Percentiles rank a stretch among this genome's conserved stretches.
Evolutionary conservation across 2,329 filamentous ascomycete species (phyloP).

Genomic region (Sordariomycetes sp.): DNA sequence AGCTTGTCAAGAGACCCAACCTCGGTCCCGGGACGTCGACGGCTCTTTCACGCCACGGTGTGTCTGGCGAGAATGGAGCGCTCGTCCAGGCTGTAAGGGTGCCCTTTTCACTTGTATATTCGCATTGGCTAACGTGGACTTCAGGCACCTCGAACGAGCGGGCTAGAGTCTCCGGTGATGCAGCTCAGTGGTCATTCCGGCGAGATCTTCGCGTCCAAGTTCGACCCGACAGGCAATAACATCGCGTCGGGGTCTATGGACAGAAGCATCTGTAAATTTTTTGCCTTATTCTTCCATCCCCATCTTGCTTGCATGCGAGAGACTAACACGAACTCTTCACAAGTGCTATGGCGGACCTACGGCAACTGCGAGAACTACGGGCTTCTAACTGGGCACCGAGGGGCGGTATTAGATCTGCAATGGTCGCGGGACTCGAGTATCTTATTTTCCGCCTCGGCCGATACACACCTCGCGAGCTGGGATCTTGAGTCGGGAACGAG

Average conservation of each 20-base stretch:
- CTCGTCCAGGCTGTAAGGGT: slow-evolving; percentile 36
- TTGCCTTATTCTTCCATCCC: background rate
- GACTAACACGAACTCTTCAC: slow-evolving; percentile 7
- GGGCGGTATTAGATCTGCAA: slow-evolving; percentile 81
- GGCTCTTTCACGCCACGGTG: slow-evolving; percentile 36
- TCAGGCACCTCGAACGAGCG: slow-evolving; percentile 62
- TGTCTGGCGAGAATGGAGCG: slow-evolving; percentile 26
- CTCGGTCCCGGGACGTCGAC: slow-evolving; percentile 29
- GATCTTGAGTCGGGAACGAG: slow-evolving; percentile 83
- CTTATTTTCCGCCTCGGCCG: slow-evolving; percentile 84
- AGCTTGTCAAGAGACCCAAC: slow-evolving; percentile 86
- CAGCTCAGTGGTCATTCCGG: slow-evolving; percentile 72
- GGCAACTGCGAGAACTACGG: slow-evolving; percentile 94
- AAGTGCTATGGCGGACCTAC: slow-evolving; percentile 93
- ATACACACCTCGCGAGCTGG: slow-evolving; percentile 90
- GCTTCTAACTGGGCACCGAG: slow-evolving; percentile 74
- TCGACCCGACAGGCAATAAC: slow-evolving; percentile 75
- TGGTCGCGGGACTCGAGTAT: slow-evolving; percentile 93
- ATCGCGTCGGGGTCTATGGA: slow-evolving; percentile 97
- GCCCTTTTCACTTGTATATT: no score
- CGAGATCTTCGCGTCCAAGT: slow-evolving; percentile 83
- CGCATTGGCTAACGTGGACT: slow-evolving; percentile 3
- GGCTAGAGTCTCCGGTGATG: slow-evolving; percentile 84
- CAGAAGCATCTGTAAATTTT: slow-evolving; percentile 64
- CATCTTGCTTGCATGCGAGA: background rate